Base-by-base conservation (phyloP, 257 asterid genomes). In the Euphrasia confusa region DNA sequence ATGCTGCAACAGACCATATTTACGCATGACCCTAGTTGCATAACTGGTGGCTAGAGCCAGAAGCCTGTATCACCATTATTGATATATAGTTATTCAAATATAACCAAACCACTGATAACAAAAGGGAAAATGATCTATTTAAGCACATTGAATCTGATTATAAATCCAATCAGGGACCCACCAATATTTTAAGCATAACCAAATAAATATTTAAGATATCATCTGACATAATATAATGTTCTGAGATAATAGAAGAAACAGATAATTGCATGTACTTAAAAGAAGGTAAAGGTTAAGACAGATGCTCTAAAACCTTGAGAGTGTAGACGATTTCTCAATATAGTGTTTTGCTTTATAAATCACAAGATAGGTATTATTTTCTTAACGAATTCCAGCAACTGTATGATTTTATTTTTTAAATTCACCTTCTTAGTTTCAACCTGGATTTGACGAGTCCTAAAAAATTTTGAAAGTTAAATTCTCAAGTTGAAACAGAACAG, bases 31-130 rank as follows among this genome's bases (percentile, higher is more conserved):
- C 78, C 75, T 77, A 73, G 84, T 91, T 57, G 89, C 93, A 75
- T 89, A 86, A 66, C 80, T 52, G 42, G 96, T 81, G 71, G 89
- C 96, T 71, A 89, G 71, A 56, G 89, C 82, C 69, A 92, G 99
- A 75, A 92, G 95, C 91, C 99, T 92, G 94, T 64, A 76, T 77
- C 72, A 84, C 73, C 75, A 65, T 60, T 53, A 63, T 68, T 33
- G 59, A 59, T 58, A 54, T 54, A 54, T 30, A 32, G 64, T 58
- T 54, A 71, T 13, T 67, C 59, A 47, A 42, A 60, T 53, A 69
- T 58, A 63, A 70, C 65, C 71, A 62, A 45, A 44, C 48, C 61
- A 65, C 32, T 57, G 42, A 60, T 68, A 67, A 60, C 12, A 47
- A 68, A 57, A 32, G 50, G 11, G 27, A 73, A 27, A 17, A 47